These are phyloP conservation scores for Umbilicaria muhlenbergii DNA, from an alignment of 495 filamentous ascomycete species.

Conservation along the genomic window DNA sequence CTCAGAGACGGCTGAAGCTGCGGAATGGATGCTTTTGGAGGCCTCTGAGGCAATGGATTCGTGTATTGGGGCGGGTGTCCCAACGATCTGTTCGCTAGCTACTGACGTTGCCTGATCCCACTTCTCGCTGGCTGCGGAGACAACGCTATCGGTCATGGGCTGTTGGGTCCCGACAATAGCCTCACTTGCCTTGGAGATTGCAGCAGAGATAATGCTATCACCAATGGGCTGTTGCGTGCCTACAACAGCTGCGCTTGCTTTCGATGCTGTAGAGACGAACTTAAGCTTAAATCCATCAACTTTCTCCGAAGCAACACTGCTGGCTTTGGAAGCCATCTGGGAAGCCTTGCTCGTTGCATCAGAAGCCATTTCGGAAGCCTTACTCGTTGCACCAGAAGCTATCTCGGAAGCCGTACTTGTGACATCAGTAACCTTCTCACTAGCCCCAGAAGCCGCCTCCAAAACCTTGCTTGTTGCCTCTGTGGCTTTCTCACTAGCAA, in stretches of 20 bases:
- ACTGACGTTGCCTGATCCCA: conserved; percentile 6
- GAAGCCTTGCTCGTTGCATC: conserved; percentile 1
- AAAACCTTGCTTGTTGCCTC: conserved; percentile 8
- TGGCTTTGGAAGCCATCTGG: conserved; percentile 1
- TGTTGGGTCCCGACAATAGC: conserved; percentile 19
- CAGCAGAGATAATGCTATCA: conserved; percentile 22
- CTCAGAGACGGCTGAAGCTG: conserved; percentile 11
- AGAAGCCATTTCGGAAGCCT: neutral
- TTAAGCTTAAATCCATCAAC: neutral
- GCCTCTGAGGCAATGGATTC: conserved; percentile 13
- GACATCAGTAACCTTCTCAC: neutral
- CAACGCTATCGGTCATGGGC: conserved; percentile 18
- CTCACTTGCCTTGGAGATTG: conserved; percentile 7
- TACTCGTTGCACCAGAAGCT: neutral
- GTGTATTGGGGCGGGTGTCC: conserved; percentile 12
- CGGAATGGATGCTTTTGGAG: conserved; percentile 10
- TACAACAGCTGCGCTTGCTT: conserved; percentile 12
- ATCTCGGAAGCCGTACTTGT: neutral
- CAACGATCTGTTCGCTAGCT: conserved; percentile 16
- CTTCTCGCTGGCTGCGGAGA: conserved; percentile 15
- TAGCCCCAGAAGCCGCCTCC: neutral
- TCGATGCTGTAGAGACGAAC: neutral
- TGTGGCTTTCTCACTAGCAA: conserved; percentile 15
- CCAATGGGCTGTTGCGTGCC: conserved; percentile 17
- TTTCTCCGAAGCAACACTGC: neutral